Evolutionary conservation across 371 early-diverging fungal species (phyloP), one percentile per base, ranked within the genome.

Genomic region (Mortierella sp.): DNA sequence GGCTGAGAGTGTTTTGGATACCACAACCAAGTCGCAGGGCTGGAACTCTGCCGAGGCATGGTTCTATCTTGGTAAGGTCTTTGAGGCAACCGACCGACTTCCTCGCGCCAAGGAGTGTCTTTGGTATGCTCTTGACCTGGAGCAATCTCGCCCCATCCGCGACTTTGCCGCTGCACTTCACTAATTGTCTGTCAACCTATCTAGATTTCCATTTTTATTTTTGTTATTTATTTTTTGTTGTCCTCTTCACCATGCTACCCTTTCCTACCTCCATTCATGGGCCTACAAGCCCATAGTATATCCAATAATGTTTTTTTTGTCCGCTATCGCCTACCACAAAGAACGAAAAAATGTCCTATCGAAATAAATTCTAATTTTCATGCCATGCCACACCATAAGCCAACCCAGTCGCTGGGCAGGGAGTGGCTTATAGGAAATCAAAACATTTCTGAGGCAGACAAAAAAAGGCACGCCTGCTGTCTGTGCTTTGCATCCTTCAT

Each of bases 121-220:
- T 45, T 87, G 91, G 70, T 93, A 93, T 71, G 93, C 94, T n/a
- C 79, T 93, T n/a, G 93, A 93, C 73, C 85, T 94, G 61, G 93
- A 93, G 71, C 87, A 81, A 63, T 91, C 93, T 6, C 87, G 88
- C 58, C 94, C 95, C 4, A 87, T 93, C 50, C 89, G 92, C 58
- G 88, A 92, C 11, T 95, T 94, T 77, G 77, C 79, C 0, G 83
- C 75, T 3, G 78, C 79, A 0, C 69, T 83, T 9, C 75, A 79
- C 7, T 69, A 76, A 67, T 77, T 71, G 65, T 44, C 77, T 19
- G 63, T 45, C 39, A n/a, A n/a, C 73, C 69, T 53, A 26, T 7
- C 14, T 34, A 50, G 48, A 68, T 10, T 26, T 53, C 26, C 41
- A 40, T 68, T 70, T 64, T 16, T 37, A n/a, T 24, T 39, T 68